These are phyloP conservation scores for Pholiota molesta DNA, from an alignment of 768 basidiomycete species.

Conservation along the genomic window DNA sequence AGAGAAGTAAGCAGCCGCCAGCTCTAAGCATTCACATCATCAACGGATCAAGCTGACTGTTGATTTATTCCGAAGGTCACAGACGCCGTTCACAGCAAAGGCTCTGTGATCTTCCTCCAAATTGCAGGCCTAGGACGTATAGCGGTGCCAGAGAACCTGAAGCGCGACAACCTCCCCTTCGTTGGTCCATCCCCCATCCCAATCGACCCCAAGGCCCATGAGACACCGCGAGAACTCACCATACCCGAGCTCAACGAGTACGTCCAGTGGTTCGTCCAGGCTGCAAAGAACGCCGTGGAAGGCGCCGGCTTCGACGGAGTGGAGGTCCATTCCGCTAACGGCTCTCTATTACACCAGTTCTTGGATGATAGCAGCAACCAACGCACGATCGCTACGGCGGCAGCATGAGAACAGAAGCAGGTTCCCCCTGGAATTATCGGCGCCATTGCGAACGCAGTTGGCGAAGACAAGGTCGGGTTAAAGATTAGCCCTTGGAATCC, in stretches of 20 bases:
- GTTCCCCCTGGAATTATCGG: conserved; percentile 59
- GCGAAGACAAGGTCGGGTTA: conserved; percentile 52
- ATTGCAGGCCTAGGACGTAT: not conserved
- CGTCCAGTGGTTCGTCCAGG: conserved; percentile 49
- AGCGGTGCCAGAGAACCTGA: not conserved
- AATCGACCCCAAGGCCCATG: not conserved
- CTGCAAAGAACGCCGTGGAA: conserved; percentile 56
- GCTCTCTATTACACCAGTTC: conserved; percentile 63
- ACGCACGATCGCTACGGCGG: conserved; percentile 74
- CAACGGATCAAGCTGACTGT: not conserved
- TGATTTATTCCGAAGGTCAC: not conserved
- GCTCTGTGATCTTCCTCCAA: not conserved
- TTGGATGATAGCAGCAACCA: conserved; percentile 55
- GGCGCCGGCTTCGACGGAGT: conserved; percentile 71
- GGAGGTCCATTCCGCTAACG: conserved; percentile 49
- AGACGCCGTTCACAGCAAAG: not conserved
- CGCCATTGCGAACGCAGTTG: conserved; percentile 54
- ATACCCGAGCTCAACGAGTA: conserved; percentile 53
- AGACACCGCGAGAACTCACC: conserved; percentile 44
- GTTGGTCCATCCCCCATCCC: not conserved
- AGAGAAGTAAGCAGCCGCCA: conserved; percentile 36
- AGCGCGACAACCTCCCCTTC: not conserved
- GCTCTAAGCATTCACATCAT: not conserved
- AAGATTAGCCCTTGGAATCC: conserved; percentile 59
- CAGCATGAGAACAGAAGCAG: conserved; percentile 59